A percentile compares a stretch with the other conserved stretches of the same genome.
phyloP scores from a whole-genome alignment of 2,329 filamentous ascomycete species.

The Hypoxylon sp. region DNA sequence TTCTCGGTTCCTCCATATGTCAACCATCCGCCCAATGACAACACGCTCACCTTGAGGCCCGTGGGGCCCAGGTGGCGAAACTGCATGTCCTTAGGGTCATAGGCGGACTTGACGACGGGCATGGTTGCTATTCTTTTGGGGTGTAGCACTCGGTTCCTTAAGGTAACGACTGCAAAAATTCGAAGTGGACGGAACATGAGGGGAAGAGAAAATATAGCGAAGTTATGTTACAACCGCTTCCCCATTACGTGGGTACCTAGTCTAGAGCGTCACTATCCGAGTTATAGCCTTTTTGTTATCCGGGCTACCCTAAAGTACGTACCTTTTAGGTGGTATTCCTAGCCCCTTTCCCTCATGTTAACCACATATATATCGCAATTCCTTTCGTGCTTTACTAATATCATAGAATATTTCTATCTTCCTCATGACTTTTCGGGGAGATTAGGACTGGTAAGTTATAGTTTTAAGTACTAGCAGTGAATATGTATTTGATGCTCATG shows the following conservation, averaged over 20 bases:
- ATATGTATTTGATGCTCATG: background rate
- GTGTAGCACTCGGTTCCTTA: conserved; percentile 26
- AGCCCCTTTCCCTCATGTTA: background rate
- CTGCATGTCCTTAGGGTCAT: conserved; percentile 57
- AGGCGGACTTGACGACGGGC: conserved; percentile 48
- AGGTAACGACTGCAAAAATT: conserved; percentile 13
- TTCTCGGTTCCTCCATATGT: conserved; percentile 55
- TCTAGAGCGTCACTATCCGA: background rate
- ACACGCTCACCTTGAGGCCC: conserved; percentile 61
- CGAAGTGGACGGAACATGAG: conserved; percentile 38
- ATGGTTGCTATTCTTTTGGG: conserved; percentile 44
- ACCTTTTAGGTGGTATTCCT: background rate
- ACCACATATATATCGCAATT: background rate
- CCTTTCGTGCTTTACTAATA: background rate
- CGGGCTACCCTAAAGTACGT: background rate
- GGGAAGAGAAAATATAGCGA: conserved; percentile 19
- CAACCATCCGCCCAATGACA: conserved; percentile 58
- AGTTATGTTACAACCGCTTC: background rate
- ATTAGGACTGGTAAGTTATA: background rate
- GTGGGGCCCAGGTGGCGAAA: conserved; percentile 61
- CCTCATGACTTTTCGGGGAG: background rate
- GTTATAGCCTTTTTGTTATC: background rate
- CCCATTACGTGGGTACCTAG: background rate
- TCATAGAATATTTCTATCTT: background rate
- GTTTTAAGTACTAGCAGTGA: background rate